Evolutionary conservation across 345 rosid genomes (phyloP), one percentile per base, ranked within the genome.

Genomic region (Salix purpurea): DNA sequence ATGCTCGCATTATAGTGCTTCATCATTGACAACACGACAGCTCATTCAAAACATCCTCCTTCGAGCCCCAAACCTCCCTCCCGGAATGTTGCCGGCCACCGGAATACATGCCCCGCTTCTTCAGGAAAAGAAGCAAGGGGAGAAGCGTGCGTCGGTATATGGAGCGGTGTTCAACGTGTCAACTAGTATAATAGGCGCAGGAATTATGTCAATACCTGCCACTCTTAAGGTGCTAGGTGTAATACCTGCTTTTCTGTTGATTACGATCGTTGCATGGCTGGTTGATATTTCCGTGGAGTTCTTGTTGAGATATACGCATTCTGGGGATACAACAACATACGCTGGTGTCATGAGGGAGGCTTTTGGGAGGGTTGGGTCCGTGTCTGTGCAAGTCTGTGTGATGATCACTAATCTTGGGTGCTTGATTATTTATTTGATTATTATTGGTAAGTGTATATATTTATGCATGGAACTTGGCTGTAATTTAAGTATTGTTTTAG

Each of bases 141-240:
- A 32, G 76, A 84, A 78, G 70, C 84, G 72, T 24, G 87, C 87
- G 0, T 91, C 96, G 1, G 78, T 93, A 15, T 68, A 87, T 0
- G 97, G 99, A 13, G 97, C 97, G 0, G 91, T 95, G 79, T 95
- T 95, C 83, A 95, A 93, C 65, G 92, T 95, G 44, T 87, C 99
- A 1, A 95, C 97, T 0, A 93, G 88, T 82, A 88, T 90, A 16
- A 83, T 95, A 44, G 97, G 99, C 12, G 97, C 97, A 4, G 97
- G 97, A 6, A 95, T 93, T 40, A 95, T 95, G 99, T 89, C 99
- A 6, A 88, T 93, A 56, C 97, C 99, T 1, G 97, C 94, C 14
- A 90, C 99, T 4, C 65, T 90, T 2, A 93, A 86, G 84, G 97
- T 95, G 13, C 85, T 95, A 0, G 99, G 99, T 5, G 87, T 91